Evolutionary conservation across 1,284 basidiomycete genomes (phyloP).

Genomic region (Lignosus rhinocerotis): DNA sequence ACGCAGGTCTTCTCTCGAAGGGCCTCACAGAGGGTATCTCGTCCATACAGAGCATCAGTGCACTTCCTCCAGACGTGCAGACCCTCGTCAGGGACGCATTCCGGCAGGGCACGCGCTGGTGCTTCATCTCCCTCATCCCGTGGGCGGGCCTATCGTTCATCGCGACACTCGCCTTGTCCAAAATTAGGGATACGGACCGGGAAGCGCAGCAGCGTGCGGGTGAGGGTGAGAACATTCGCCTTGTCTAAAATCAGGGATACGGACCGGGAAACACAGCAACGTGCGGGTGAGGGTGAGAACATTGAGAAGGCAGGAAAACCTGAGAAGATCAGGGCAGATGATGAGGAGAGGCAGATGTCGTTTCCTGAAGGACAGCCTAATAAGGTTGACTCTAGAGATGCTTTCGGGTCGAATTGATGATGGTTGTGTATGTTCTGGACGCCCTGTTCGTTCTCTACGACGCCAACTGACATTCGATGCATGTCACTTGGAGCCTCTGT

Average conservation of each 20-base stretch:
- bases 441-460: too few relatives aligned
- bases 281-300: neutral
- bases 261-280: constrained; percentile 21
- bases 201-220: constrained; percentile 9
- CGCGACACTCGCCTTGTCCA: constrained; percentile 39
- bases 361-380: too few relatives aligned
- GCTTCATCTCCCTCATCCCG: constrained; percentile 48
- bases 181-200: constrained; percentile 34
- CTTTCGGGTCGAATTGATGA: too few relatives aligned
- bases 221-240: constrained; percentile 37
- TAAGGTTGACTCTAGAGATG: too few relatives aligned
- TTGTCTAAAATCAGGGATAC: constrained; percentile 38
- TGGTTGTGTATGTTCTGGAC: too few relatives aligned
- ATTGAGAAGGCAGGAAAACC: neutral
- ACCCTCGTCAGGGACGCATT: constrained; percentile 41
- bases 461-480: too few relatives aligned
- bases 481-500: too few relatives aligned
- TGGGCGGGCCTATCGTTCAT: constrained; percentile 44
- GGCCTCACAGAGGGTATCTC: constrained; percentile 25
- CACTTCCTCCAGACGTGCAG: constrained; percentile 38
- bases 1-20: constrained; percentile 29
- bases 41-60: constrained; percentile 38
- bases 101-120: constrained; percentile 41
- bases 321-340: neutral
- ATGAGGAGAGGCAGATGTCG: neutral